These are phyloP conservation scores for Paxillus ammoniavirescens DNA, from an alignment of 768 basidiomycete genomes.

Conservation along the genomic window DNA sequence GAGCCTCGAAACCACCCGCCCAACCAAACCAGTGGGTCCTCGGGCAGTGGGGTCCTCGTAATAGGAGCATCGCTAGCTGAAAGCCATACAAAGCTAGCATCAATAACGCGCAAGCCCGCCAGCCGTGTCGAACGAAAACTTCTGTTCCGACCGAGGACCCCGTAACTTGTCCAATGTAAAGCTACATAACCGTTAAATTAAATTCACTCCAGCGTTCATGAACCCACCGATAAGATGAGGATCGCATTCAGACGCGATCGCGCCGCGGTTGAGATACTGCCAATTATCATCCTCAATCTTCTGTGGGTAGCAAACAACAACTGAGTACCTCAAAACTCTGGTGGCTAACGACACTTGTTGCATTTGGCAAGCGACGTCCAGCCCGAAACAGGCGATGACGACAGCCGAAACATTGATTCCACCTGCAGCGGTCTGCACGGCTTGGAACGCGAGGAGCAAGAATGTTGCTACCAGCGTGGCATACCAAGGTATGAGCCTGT, in stretches of 20 bases:
- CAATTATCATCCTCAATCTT: conserved; percentile 1
- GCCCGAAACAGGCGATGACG: conserved; percentile 63
- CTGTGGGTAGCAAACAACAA: conserved; percentile 3
- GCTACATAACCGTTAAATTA: conserved; percentile 15
- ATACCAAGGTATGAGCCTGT: conserved; percentile 75
- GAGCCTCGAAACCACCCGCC: conserved; percentile 42
- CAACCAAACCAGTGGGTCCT: conserved; percentile 59
- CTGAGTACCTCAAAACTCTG: conserved; percentile 51
- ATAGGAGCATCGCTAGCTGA: conserved; percentile 53
- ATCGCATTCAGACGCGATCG: conserved; percentile 77
- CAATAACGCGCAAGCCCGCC: conserved; percentile 63
- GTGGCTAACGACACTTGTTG: conserved; percentile 67
- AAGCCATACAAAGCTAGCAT: conserved; percentile 58
- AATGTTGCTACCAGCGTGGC: conserved; percentile 59
- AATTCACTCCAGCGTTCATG: background rate
- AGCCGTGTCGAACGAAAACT: conserved; percentile 69
- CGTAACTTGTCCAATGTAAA: conserved; percentile 81
- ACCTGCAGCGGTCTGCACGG: conserved; percentile 67
- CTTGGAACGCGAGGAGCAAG: conserved; percentile 49
- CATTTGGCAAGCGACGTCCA: conserved; percentile 76
- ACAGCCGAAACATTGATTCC: conserved; percentile 71
- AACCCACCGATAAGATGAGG: conserved; percentile 61
- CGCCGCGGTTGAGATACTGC: conserved; percentile 42
- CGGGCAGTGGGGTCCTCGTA: conserved; percentile 65
- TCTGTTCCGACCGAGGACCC: conserved; percentile 74